These are phyloP conservation scores for Fraxinus anomala DNA, from an alignment of 257 asterid species.

Conservation along the genomic window DNA sequence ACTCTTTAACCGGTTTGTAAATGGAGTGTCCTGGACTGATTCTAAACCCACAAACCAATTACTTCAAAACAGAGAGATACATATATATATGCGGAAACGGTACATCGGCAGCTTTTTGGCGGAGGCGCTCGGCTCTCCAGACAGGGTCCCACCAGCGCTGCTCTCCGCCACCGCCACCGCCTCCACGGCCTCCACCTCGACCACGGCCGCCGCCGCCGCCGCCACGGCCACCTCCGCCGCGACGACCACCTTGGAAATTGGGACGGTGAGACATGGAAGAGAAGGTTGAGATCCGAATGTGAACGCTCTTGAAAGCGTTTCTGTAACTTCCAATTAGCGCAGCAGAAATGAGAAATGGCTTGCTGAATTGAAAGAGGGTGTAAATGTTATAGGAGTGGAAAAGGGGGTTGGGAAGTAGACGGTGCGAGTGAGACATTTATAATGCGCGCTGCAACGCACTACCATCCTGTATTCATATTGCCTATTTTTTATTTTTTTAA, in stretches of 20 bases:
- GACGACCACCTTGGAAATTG: slow-evolving; percentile 77
- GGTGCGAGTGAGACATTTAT: neutral
- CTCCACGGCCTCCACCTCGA: slow-evolving; percentile 45
- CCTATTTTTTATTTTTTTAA: neutral
- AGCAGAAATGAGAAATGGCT: slow-evolving; percentile 2
- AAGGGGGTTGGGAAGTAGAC: slow-evolving; percentile 1
- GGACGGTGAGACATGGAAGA: slow-evolving; percentile 78
- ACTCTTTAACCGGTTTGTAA: neutral
- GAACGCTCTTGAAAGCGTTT: neutral
- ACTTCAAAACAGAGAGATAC: neutral
- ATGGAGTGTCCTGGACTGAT: neutral
- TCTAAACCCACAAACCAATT: neutral
- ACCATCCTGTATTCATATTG: neutral
- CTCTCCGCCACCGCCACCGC: slow-evolving; percentile 74
- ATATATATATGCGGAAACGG: neutral
- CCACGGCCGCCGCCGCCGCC: slow-evolving; percentile 45
- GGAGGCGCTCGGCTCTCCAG: slow-evolving; percentile 93
- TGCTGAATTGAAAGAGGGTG: neutral
- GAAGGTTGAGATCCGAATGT: slow-evolving; percentile 34
- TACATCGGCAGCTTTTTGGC: slow-evolving; percentile 82
- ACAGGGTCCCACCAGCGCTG: slow-evolving; percentile 99
- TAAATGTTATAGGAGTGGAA: neutral
- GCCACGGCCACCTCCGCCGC: slow-evolving; percentile 49
- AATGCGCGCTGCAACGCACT: neutral
- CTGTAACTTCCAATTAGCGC: slow-evolving; percentile 1